Percentiles rank a stretch among this genome's conserved stretches.
phyloP scores from a whole-genome alignment of 2,329 filamentous ascomycete genomes.

The Tolypocladium tropicale region DNA sequence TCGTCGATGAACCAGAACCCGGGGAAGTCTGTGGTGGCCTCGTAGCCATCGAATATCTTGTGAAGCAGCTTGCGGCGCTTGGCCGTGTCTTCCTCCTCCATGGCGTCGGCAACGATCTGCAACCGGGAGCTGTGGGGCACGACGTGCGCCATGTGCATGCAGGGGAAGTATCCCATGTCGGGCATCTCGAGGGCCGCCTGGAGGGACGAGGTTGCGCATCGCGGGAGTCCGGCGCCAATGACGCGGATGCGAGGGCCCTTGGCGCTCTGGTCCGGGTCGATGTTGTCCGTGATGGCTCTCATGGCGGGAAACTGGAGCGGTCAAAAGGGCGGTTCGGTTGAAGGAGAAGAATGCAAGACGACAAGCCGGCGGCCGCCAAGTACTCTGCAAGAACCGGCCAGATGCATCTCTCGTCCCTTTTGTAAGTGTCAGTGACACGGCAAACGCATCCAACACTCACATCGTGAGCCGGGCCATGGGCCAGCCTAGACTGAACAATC shows the following conservation, averaged over 20 bases:
- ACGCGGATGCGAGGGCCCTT: constrained; percentile 11
- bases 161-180: constrained; percentile 15
- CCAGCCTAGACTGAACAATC: neutral
- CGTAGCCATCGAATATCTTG: constrained; percentile 20
- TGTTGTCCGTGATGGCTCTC: constrained; percentile 10
- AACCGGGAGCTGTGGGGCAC: constrained; percentile 12
- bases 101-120: constrained; percentile 14
- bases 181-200: constrained; percentile 20
- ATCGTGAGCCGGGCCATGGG: neutral
- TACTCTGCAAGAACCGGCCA: too few relatives aligned
- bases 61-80: constrained; percentile 18
- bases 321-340: neutral
- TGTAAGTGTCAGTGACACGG: neutral
- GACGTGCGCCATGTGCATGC: constrained; percentile 23
- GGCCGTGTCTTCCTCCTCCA: constrained; percentile 14
- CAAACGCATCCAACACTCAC: neutral
- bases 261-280: constrained; percentile 7
- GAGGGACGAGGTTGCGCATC: constrained; percentile 24
- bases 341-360: neutral
- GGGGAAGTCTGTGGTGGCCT: constrained; percentile 18
- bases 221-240: constrained; percentile 20
- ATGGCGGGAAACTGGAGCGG: constrained; percentile 1
- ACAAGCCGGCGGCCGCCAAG: neutral
- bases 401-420: neutral
- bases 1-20: constrained; percentile 21